These are phyloP conservation scores for Avena eriantha DNA, from an alignment of 176 grass and related monocot species.

Conservation along the genomic window DNA sequence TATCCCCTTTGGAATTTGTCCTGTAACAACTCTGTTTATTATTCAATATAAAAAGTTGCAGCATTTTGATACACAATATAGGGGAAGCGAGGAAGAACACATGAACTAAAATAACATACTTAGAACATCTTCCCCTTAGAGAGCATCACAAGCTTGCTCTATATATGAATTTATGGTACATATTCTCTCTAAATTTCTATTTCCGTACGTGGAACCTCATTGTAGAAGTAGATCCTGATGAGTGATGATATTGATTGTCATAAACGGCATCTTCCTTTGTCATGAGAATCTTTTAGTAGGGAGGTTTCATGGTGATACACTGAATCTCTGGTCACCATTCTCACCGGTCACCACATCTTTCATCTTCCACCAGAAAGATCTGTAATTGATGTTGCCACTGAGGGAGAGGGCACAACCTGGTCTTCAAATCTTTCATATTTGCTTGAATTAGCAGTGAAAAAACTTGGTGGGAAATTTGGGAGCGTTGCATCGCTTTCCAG, in stretches of 20 bases:
- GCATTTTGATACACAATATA: not conserved
- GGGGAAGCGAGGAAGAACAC: not conserved
- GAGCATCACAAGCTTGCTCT: not conserved
- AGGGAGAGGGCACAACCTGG: not conserved
- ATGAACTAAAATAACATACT: not conserved
- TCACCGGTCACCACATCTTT: not conserved
- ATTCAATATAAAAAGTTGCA: not conserved
- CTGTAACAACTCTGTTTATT: not conserved
- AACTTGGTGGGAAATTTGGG: not conserved
- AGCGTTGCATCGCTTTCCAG: not conserved
- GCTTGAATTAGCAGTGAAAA: conserved; percentile 18
- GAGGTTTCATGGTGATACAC: not conserved
- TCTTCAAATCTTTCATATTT: not conserved
- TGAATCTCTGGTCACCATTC: not conserved
- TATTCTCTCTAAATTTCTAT: not conserved
- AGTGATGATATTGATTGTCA: not conserved
- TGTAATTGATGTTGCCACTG: not conserved
- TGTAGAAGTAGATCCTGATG: not conserved
- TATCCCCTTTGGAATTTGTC: not conserved
- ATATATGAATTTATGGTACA: not conserved
- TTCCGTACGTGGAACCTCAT: not conserved
- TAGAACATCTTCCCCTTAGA: not conserved
- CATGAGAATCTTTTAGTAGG: not conserved
- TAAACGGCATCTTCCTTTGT: not conserved
- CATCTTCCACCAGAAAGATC: not conserved